Evolutionary conservation across 495 filamentous ascomycete genomes (phyloP).

Genomic region (Trichoderma parareesei): DNA sequence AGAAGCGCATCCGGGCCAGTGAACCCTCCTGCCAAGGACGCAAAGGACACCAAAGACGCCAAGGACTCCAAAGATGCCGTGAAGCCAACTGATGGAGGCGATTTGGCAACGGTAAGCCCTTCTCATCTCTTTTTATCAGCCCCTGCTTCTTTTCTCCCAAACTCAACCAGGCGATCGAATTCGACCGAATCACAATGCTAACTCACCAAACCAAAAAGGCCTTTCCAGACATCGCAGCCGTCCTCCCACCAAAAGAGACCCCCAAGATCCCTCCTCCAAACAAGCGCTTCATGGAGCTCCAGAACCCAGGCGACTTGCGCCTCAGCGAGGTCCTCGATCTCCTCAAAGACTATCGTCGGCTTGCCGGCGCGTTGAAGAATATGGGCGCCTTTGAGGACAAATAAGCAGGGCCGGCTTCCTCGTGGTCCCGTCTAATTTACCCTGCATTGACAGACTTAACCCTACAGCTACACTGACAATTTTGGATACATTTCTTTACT

Average conservation of each 20-base stretch:
- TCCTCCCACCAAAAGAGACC: slow-evolving; percentile 40
- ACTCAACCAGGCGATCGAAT: too few species aligned
- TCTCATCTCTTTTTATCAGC: not conserved
- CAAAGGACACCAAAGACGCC: not conserved
- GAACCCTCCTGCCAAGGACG: not conserved
- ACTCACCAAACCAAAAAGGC: slow-evolving; percentile 31
- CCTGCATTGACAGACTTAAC: too few species aligned
- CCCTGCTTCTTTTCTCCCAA: not conserved
- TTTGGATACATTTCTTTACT: not conserved
- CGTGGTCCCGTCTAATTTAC: too few species aligned
- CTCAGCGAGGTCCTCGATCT: slow-evolving; percentile 76
- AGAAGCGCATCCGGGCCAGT: slow-evolving; percentile 34
- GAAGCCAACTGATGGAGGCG: slow-evolving; percentile 35
- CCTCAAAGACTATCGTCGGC: slow-evolving; percentile 77
- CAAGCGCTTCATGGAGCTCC: slow-evolving; percentile 70
- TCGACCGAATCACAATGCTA: too few species aligned
- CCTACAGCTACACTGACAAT: not conserved
- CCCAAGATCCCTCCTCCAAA: slow-evolving; percentile 62
- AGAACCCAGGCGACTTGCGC: slow-evolving; percentile 68
- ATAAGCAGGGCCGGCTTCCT: not conserved
- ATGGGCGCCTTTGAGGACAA: slow-evolving; percentile 40
- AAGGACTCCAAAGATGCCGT: slow-evolving; percentile 10
- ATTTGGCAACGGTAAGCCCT: slow-evolving; percentile 41
- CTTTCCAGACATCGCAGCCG: slow-evolving; percentile 50
- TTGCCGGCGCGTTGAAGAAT: slow-evolving; percentile 61